Evolutionary conservation across 495 filamentous ascomycete species (phyloP).

Genomic region (Haplographium delicatum): DNA sequence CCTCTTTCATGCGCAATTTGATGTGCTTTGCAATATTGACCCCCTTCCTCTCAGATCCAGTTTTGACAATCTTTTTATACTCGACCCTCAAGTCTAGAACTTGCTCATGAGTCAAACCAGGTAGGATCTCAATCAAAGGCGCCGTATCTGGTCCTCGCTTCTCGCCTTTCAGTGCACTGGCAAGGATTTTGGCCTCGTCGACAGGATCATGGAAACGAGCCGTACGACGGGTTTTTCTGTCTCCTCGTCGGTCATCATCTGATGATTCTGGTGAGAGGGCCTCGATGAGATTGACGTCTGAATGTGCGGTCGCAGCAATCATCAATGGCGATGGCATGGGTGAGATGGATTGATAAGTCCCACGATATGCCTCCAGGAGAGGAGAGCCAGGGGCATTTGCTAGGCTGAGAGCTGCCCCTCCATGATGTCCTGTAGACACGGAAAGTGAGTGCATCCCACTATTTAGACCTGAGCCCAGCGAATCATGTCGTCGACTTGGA

Average conservation of each 20-base stretch:
- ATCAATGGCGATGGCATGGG: conserved; percentile 82
- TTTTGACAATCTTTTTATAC: conserved; percentile 85
- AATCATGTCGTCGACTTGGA: conserved; percentile 23
- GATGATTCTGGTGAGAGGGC: conserved; percentile 23
- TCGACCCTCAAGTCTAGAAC: conserved; percentile 76
- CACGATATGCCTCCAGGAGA: conserved; percentile 85
- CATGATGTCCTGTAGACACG: conserved; percentile 43
- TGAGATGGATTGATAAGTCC: conserved; percentile 91
- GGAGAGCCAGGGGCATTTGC: conserved; percentile 67
- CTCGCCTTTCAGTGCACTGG: conserved; percentile 65
- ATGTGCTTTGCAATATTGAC: conserved; percentile 97
- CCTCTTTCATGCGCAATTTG: conserved; percentile 68
- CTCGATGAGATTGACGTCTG: conserved; percentile 15
- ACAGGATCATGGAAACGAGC: conserved; percentile 71
- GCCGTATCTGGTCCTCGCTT: conserved; percentile 60
- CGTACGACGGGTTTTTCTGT: conserved; percentile 41
- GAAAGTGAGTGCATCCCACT: conserved; percentile 40
- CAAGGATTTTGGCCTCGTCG: conserved; percentile 69
- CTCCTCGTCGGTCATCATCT: conserved; percentile 23
- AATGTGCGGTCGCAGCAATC: conserved; percentile 29
- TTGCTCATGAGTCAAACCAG: conserved; percentile 77
- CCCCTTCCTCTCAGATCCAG: conserved; percentile 61
- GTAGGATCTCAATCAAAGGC: conserved; percentile 76
- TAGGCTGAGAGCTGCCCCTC: conserved; percentile 36
- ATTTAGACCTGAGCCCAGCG: conserved; percentile 8